Evolutionary conservation across 2,329 filamentous ascomycete species (phyloP), one percentile per base, ranked within the genome.

Genomic region (Aspergillus sp.): DNA sequence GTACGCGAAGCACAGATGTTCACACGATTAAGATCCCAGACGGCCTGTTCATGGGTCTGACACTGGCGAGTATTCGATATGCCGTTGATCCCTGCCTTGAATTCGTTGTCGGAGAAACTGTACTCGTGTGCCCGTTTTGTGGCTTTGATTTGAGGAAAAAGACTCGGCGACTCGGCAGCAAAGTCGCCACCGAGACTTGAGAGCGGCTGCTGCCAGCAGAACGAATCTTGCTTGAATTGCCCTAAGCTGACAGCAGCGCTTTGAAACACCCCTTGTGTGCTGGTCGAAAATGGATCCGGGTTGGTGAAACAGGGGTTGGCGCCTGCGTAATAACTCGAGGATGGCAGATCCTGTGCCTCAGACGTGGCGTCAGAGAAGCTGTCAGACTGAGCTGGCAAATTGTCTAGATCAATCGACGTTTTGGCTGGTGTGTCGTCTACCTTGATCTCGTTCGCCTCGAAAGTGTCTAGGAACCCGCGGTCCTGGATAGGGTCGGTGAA

Each of bases 41-140:
- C 64, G 3, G 64, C 62, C 22, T 67, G 65, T 23, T 72, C 69
- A 43, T 71, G 68, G 47, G 68, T 72, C 19, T 66, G 66, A 34
- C 70, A 74, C 30, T 65, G 67, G 15, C 53, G 66, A 15, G 60
- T 56, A 2, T 45, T 55, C 7, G 54, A 7, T 31, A 38, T 34
- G 6, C 54, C 19, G 5, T 31, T n/a, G n/a, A 52, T 4, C 6
- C 19, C 52, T 15, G 31, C 13, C 19, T 43, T 59, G 8, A 54
- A 38, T 2, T 62, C 57, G 8, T 64, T 49, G 6, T 47, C 46
- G 7, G 60, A 31, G 25, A 61, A 57, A 19, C 11, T 41, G 47
- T 62, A 62, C 13, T 60, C 54, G 30, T 54, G 48, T 1, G 31
- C 2, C 11, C 47, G 60, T 31, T 62, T 62, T 4, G 51, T 19